Evolutionary conservation across 441 rosid species (phyloP).

Genomic region (Adansonia madagascariensis): DNA sequence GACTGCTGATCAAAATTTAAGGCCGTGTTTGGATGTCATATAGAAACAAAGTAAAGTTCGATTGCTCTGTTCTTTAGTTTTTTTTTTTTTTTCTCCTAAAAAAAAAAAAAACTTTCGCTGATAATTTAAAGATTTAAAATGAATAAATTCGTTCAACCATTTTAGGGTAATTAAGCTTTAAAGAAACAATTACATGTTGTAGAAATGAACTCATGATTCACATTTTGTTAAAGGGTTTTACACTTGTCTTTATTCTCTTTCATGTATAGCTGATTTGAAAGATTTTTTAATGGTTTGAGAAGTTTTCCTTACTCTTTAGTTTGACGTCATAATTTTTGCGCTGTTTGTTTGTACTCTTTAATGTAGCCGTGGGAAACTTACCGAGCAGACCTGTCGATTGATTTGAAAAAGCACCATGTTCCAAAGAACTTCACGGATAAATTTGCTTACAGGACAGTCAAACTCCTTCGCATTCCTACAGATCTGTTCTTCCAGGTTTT

Average conservation of each 20-base stretch:
- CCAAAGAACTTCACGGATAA: conserved; percentile 60
- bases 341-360: not conserved
- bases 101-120: not conserved
- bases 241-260: not conserved
- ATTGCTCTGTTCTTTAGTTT: not conserved
- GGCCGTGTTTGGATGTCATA: not conserved
- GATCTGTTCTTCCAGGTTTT: conserved; percentile 70
- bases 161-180: not conserved
- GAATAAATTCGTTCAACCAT: not conserved
- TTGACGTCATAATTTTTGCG: not conserved
- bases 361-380: conserved; percentile 82
- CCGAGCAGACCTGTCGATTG: conserved; percentile 55
- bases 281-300: not conserved
- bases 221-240: not conserved
- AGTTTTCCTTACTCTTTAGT: not conserved
- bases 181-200: not conserved
- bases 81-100: not conserved
- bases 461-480: conserved; percentile 64
- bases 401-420: conserved; percentile 70
- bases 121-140: not conserved
- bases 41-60: not conserved
- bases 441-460: conserved; percentile 67
- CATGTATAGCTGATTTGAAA: not conserved
- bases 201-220: not conserved
- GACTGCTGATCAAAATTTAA: not conserved